These are phyloP conservation scores for Lentinula lateritia DNA, from an alignment of 768 basidiomycete genomes.

Conservation along the genomic window DNA sequence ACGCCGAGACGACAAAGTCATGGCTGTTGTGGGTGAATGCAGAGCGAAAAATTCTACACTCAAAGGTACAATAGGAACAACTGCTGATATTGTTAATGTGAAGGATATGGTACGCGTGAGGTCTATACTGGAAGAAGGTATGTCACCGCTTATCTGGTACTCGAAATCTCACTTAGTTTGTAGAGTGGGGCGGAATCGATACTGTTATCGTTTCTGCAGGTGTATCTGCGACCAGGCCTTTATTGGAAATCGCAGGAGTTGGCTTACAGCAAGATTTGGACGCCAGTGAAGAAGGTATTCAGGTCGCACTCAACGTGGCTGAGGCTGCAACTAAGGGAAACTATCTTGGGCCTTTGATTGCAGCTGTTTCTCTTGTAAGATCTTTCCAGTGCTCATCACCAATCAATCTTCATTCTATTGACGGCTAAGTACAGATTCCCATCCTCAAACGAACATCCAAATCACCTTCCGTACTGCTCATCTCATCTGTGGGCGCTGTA, in stretches of 20 bases:
- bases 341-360: conserved; percentile 63
- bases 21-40: conserved; percentile 61
- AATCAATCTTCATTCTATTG: no score
- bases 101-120: conserved; percentile 66
- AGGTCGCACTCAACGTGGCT: conserved; percentile 51
- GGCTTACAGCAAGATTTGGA: conserved; percentile 14
- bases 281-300: conserved; percentile 47
- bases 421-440: conserved; percentile 52
- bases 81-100: conserved; percentile 59
- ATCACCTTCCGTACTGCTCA: conserved; percentile 68
- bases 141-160: conserved; percentile 16
- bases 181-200: conserved; percentile 46
- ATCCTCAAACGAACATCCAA: conserved; percentile 58
- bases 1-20: conserved; percentile 48
- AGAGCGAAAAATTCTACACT: conserved; percentile 4
- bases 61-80: conserved; percentile 16
- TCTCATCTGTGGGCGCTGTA: conserved; percentile 74
- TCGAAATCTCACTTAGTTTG: background rate
- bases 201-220: conserved; percentile 81
- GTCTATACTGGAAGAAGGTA: conserved; percentile 48
- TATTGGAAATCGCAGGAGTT: conserved; percentile 54
- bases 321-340: conserved; percentile 56
- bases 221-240: conserved; percentile 73
- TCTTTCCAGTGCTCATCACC: background rate
- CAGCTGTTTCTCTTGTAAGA: conserved; percentile 68